phyloP scores from a whole-genome alignment of 164 flowering plant species.

The Nymphaea colorata region DNA sequence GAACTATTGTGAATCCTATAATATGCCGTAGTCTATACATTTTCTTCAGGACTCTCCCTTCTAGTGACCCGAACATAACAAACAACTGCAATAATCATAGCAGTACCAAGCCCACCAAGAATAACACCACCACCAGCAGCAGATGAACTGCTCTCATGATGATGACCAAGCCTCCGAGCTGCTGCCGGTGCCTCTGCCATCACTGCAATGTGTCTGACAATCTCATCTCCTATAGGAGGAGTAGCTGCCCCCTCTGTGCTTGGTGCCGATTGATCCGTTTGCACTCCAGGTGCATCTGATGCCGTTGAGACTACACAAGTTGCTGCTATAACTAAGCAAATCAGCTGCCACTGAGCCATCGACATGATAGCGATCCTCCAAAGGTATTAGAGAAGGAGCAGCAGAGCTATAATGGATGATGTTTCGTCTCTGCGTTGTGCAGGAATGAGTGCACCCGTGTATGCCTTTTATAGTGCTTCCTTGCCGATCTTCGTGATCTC shows the following conservation, averaged over 20 bases:
- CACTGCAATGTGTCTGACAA: not conserved
- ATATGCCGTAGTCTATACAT: not conserved
- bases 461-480: not conserved
- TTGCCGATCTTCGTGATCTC: not conserved
- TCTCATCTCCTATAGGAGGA: too few relatives aligned
- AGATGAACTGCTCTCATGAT: constrained; percentile 5
- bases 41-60: not conserved
- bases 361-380: not conserved
- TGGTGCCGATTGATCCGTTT: too few relatives aligned
- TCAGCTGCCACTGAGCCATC: not conserved
- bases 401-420: too few relatives aligned
- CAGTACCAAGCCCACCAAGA: constrained; percentile 21
- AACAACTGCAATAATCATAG: constrained; percentile 13
- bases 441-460: not conserved
- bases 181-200: constrained; percentile 9
- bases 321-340: too few relatives aligned
- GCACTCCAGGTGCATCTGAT: not conserved
- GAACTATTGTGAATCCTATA: too few relatives aligned
- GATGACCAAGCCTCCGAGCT: constrained; percentile 8
- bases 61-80: constrained; percentile 22
- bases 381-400: too few relatives aligned
- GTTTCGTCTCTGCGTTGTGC: not conserved
- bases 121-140: constrained; percentile 21
- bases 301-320: not conserved
- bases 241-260: too few relatives aligned